Base-by-base conservation (phyloP, 768 basidiomycete genomes). In the Lactarius psammicola region DNA sequence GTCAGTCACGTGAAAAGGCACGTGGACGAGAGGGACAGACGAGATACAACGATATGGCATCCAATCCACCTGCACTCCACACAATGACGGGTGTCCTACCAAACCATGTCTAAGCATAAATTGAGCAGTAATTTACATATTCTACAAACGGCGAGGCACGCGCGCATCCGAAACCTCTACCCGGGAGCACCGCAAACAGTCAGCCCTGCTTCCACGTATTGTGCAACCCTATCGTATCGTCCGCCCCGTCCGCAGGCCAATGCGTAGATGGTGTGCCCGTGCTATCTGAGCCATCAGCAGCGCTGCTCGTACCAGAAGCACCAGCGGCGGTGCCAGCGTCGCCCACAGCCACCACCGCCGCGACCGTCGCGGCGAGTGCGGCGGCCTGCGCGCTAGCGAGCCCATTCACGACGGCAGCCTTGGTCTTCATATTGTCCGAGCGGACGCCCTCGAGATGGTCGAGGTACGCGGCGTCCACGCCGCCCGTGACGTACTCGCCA, bases 401-500 rank as follows among this genome's bases (percentile, higher is more conserved):
- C n/a, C 75, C 75, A 30, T 67, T 60, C 18, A 74, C 70, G 0
- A 5, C 33, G 33, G 63, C 56, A 57, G 66, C 71, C 76, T 87
- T 88, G 28, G 78, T 77, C 75, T 94, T 89, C 31, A 84, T 83
- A 72, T 92, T 90, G 73, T 98, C 96, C 42, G 89, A 88, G 23
- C 97, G 84, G 62, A 93, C 72, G 42, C 78, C 79, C 75, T 98
- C 93, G 46, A 99, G 73, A 66, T 85, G 79, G 42, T 79, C 75
- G 56, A 99, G 80, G 78, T 99, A 98, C 54, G 73, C 81, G 69
- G 92, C 89, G 71, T 92, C 87, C 30, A 99, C 90, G 18, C 90
- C 90, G 20, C 97, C 96, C 2, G 96, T 99, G 59, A 98, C 85
- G 75, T 99, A 99, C 74, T 97, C 87, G 54, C 97, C 97, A 10